A percentile compares a stretch with the other conserved stretches of the same genome.
Evolutionary conservation across 2,329 filamentous ascomycete genomes (phyloP).

Genomic region (Cladophialophora immunda): DNA sequence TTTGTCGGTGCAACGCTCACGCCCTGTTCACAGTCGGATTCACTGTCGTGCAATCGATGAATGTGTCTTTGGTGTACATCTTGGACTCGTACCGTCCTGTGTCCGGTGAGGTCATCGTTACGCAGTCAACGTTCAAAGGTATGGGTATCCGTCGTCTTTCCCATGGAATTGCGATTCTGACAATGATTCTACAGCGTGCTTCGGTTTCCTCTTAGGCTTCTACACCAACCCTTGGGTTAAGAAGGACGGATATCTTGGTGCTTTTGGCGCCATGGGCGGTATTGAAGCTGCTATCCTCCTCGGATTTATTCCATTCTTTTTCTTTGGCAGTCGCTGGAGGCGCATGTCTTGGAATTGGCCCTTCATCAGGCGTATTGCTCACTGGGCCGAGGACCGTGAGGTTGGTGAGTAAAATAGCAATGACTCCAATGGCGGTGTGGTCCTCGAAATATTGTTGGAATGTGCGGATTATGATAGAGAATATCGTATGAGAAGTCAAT

Average conservation of each 20-base stretch:
- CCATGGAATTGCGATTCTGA: constrained; percentile 1
- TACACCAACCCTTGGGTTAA: constrained; percentile 21
- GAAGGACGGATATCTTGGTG: constrained; percentile 14
- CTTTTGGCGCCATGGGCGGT: constrained; percentile 16
- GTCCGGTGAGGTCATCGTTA: constrained; percentile 19
- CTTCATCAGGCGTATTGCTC: constrained; percentile 18
- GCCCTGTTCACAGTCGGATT: no score
- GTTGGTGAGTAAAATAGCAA: constrained; percentile 17
- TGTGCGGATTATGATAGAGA: no score
- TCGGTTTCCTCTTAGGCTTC: constrained; percentile 18
- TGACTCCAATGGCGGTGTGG: no score
- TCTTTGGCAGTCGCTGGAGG: constrained; percentile 7
- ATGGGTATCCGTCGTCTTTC: no score
- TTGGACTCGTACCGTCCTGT: constrained; percentile 18
- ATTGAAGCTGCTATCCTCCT: constrained; percentile 9
- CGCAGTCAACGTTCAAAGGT: constrained; percentile 18
- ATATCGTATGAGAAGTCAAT: no score
- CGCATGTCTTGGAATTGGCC: constrained; percentile 11
- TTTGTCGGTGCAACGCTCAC: background rate
- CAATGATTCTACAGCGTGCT: constrained; percentile 6
- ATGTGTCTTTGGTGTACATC: constrained; percentile 19
- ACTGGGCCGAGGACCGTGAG: constrained; percentile 15
- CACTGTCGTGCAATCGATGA: no score
- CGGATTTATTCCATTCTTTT: constrained; percentile 2
- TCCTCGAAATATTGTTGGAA: no score